Evolutionary conservation across 805 yeast species (phyloP), one percentile per base, ranked within the genome.

Genomic region (Jamesozyma piceae): DNA sequence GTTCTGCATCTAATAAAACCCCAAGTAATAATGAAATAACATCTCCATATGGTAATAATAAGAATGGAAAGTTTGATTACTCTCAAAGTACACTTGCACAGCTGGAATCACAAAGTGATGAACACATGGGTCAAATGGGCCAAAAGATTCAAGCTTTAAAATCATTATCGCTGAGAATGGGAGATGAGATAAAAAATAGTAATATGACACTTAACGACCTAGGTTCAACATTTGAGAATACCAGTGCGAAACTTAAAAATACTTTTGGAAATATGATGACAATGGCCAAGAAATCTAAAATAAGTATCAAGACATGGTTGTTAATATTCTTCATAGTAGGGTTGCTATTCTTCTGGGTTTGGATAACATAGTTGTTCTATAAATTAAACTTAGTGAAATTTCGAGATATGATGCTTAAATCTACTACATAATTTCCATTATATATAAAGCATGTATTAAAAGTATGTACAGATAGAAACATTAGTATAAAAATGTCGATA

Each of bases 61-160:
- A 55, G n/a, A 41, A 53, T 17, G 41, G 49, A 11, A 53, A 51
- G 21, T 51, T 65, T 35, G 76, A 69, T 53, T 73, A 67, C 54
- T 65, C 73, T 13, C 82, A 78, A 35, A 63, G 76, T 22, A 67
- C 72, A 43, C 53, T 79, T 50, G 72, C 81, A 18, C 77, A 75
- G 46, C 56, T 82, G 38, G 89, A 82, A 56, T 69, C 81, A 3
- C 89, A 82, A 54, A 73, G 73, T 46, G 83, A 77, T 29, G 81
- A 77, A 43, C 76, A 78, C 41, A 57, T 77, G 49, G 67, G 69
- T 19, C 63, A 70, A 2, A 73, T 82, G 72, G 66, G 73, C 28
- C 69, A 72, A 32, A 77, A 75, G 49, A 69, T 82, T 18, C 62
- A 67, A 38, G 66, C 75, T 24, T 62, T 82, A 42, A 81, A 80